Evolutionary conservation across 1,139 yeast species (phyloP), one percentile per base, ranked within the genome.

Genomic region (Sugiyamaella paludigena): DNA sequence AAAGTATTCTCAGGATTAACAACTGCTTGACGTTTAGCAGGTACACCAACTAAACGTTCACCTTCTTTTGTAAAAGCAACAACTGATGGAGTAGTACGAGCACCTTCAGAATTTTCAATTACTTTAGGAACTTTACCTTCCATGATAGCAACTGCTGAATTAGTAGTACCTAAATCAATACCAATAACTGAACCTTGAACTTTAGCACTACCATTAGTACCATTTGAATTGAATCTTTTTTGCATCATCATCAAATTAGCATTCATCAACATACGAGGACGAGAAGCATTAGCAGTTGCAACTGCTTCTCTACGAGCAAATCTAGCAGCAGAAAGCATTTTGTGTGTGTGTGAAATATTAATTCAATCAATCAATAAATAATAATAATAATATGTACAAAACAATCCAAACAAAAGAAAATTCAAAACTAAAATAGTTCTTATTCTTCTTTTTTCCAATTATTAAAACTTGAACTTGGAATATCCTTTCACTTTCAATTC

Each of bases 21-120:
- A 58, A 91, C 96, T 54, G 98, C 98, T 76, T 92, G 98, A 75
- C 98, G 88, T 80, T 91, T 92, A 65, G 98, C 98, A 65, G 97
- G 95, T 57, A 88, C 89, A 79, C 98, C 98, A 60, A 92, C 98
- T 60, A 92, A 76, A 73, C 96, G 83, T 76, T 91, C 96, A 60
- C 89, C 89, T 57, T 89, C 96, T 74, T 88, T 89, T 70, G 96
- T 87, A 83, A 92, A 91, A 52, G 98, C 98, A 62, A 92, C 98
- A 47, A 92, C 95, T 42, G 98, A 92, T 41, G 98, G 98, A 44
- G 98, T 92, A 58, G 98, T 92, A 77, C 98, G 86, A 51, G 96
- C 87, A 82, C 98, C 98, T 78, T 92, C 98, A 55, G 96, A 86
- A 76, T 92, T 92, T 78, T 91, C 98, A 65, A 92, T 86, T 65